A percentile compares a stretch with the other conserved stretches of the same genome.
Evolutionary conservation across 441 rosid species (phyloP).

Genomic region (Jatropha multifida): DNA sequence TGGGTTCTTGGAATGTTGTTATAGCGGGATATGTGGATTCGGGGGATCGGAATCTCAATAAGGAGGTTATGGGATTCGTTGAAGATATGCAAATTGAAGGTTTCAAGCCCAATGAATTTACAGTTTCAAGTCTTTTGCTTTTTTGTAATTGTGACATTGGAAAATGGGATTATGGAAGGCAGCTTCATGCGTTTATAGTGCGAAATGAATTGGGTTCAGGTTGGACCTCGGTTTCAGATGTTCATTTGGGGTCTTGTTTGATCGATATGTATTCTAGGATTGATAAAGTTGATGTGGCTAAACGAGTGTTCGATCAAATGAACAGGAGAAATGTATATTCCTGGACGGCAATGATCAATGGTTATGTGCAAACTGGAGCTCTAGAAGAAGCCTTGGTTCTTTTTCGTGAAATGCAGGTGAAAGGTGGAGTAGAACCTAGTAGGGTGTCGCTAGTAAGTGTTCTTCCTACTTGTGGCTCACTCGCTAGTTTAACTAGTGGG

Average conservation of each 20-base stretch:
- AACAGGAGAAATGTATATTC: conserved; percentile 44
- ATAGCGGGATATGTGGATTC: conserved; percentile 39
- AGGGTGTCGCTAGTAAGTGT: conserved; percentile 55
- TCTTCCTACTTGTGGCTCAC: conserved; percentile 54
- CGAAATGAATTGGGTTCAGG: conserved; percentile 40
- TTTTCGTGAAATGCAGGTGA: conserved; percentile 52
- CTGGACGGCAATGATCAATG: conserved; percentile 71
- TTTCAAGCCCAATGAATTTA: conserved; percentile 48
- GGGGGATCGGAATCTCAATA: conserved; percentile 19
- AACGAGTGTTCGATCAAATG: conserved; percentile 48
- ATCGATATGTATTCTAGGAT: conserved; percentile 57
- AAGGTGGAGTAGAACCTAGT: conserved; percentile 45
- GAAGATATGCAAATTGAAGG: conserved; percentile 45
- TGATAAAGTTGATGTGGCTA: conserved; percentile 28
- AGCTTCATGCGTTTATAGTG: conserved; percentile 51
- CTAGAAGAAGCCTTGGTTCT: conserved; percentile 49
- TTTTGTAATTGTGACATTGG: conserved; percentile 28
- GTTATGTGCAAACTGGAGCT: conserved; percentile 44
- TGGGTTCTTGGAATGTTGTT: conserved; percentile 51
- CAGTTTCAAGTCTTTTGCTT: conserved; percentile 54
- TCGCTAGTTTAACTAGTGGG: conserved; percentile 43
- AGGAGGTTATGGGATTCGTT: conserved; percentile 32
- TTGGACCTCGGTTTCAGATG: conserved; percentile 29
- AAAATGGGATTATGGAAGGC: conserved; percentile 44
- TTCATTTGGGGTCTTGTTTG: conserved; percentile 58